Evolutionary conservation across 1,284 basidiomycete genomes (phyloP).

Genomic region (Porodaedalea pini): DNA sequence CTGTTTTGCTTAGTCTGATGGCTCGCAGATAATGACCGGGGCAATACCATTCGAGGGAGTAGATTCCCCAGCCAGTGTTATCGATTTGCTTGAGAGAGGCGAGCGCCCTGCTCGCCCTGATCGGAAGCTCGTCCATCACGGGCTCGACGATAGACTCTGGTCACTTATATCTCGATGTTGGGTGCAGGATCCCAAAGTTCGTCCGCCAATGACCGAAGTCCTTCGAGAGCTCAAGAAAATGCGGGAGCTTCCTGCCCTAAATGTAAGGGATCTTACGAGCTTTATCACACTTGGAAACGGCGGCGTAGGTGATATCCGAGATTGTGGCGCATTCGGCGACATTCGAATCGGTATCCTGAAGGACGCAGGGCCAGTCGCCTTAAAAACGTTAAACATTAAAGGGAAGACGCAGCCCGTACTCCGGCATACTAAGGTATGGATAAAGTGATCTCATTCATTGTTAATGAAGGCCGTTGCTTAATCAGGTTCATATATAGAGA

Average conservation of each 20-base stretch:
- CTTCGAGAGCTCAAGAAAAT: slow-evolving; percentile 9
- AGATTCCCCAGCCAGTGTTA: neutral
- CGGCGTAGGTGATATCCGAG: neutral
- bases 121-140: slow-evolving; percentile 8
- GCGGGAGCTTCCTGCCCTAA: slow-evolving; percentile 10
- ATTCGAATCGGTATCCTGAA: slow-evolving; percentile 8
- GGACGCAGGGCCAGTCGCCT: slow-evolving; percentile 10
- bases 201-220: slow-evolving; percentile 10
- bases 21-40: slow-evolving; percentile 12
- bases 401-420: slow-evolving; percentile 1
- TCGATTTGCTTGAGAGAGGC: slow-evolving; percentile 2
- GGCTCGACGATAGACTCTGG: slow-evolving; percentile 16
- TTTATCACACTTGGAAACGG: neutral
- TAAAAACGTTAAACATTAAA: slow-evolving; percentile 14
- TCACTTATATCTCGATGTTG: slow-evolving; percentile 14
- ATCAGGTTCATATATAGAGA: slow-evolving; percentile 1
- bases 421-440: slow-evolving; percentile 15
- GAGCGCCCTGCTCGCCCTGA: slow-evolving; percentile 9
- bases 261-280: slow-evolving; percentile 14
- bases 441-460: neutral
- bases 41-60: slow-evolving; percentile 7
- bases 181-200: slow-evolving; percentile 6
- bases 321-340: slow-evolving; percentile 16
- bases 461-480: neutral
- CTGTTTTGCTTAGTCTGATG: neutral